Evolutionary conservation across 2,329 filamentous ascomycete species (phyloP).

Genomic region (Metarhizium album): DNA sequence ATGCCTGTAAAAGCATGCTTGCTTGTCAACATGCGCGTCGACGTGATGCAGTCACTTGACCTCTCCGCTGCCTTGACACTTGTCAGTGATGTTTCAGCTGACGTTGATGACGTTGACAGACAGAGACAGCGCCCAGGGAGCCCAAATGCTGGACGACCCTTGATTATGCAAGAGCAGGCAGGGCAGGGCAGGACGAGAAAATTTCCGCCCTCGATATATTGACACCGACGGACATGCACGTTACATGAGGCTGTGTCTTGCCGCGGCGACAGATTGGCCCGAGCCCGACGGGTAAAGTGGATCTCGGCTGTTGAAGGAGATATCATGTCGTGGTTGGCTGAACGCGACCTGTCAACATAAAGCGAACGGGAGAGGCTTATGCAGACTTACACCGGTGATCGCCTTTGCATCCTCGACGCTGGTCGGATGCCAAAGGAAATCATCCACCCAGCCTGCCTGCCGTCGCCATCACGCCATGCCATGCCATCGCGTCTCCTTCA

Average conservation of each 20-base stretch:
- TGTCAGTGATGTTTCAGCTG: neutral
- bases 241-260: neutral
- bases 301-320: neutral
- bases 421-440: constrained; percentile 2
- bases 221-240: neutral
- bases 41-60: neutral
- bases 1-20: neutral
- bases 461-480: neutral
- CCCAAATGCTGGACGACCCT: neutral
- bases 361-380: constrained; percentile 6
- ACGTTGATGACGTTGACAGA: neutral
- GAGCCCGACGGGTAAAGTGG: neutral
- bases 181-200: neutral
- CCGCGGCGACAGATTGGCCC: neutral
- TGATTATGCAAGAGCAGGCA: neutral
- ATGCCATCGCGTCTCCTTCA: neutral
- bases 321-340: neutral
- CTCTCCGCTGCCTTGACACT: neutral
- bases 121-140: neutral
- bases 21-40: neutral
- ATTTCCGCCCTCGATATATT: neutral
- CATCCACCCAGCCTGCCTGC: neutral
- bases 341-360: constrained; percentile 5
- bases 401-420: constrained; percentile 10
- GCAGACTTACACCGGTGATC: constrained; percentile 16